These are phyloP conservation scores for Suhomyces faveliae DNA, from an alignment of 805 yeast species.

Conservation along the genomic window DNA sequence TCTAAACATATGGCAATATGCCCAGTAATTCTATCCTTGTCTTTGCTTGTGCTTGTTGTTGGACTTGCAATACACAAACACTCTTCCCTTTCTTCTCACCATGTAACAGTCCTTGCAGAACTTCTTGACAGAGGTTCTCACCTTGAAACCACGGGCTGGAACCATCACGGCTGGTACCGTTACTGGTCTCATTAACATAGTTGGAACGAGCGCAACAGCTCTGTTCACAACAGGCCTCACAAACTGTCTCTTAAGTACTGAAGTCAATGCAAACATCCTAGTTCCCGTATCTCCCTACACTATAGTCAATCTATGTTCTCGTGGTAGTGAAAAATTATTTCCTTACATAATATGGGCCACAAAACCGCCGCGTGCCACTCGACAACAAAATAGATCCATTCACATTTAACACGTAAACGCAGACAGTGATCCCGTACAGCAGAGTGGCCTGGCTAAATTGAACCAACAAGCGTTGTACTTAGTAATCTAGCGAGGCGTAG, in stretches of 20 bases:
- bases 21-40: constrained; percentile 58
- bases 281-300: not conserved
- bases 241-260: constrained; percentile 17
- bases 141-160: constrained; percentile 56
- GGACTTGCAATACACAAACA: constrained; percentile 88
- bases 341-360: not conserved
- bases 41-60: constrained; percentile 94
- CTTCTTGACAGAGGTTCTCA: constrained; percentile 88
- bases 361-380: not conserved
- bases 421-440: not conserved
- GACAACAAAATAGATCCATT: constrained; percentile 7
- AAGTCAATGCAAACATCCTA: constrained; percentile 19
- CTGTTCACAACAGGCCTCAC: constrained; percentile 13
- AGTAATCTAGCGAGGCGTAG: not conserved
- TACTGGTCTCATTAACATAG: constrained; percentile 12
- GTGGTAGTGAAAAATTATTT: constrained; percentile 2
- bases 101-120: constrained; percentile 86
- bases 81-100: constrained; percentile 93
- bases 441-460: not conserved
- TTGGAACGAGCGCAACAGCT: constrained; percentile 5
- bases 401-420: constrained; percentile 16
- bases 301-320: not conserved
- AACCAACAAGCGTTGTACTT: not conserved
- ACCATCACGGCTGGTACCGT: constrained; percentile 9
- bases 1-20: not conserved